Percentiles rank a stretch among this genome's conserved stretches.
These are phyloP conservation scores for Podospora tetraspora DNA, from an alignment of 495 filamentous ascomycete genomes.

Conservation along the genomic window DNA sequence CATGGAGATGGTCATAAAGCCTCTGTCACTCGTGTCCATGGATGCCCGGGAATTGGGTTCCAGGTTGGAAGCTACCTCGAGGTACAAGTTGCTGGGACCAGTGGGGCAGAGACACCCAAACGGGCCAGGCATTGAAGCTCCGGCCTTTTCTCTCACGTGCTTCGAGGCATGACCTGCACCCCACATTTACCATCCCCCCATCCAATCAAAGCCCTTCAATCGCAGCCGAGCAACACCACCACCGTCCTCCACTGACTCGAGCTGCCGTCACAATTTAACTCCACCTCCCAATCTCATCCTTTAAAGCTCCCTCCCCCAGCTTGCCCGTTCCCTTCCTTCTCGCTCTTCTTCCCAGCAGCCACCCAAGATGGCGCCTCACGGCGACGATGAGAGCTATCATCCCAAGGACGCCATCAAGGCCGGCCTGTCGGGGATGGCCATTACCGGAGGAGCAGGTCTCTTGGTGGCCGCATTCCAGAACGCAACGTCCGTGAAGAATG, in stretches of 20 bases:
- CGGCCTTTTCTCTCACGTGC: background rate
- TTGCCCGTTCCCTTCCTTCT: slow-evolving; percentile 17
- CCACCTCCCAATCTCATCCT: slow-evolving; percentile 9
- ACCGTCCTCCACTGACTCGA: slow-evolving; percentile 8
- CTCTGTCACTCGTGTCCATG: background rate
- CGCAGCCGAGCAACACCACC: slow-evolving; percentile 5
- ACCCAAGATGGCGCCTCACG: slow-evolving; percentile 39
- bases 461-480: slow-evolving; percentile 77
- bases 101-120: background rate
- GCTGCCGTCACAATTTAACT: background rate
- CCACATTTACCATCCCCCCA: background rate
- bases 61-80: background rate
- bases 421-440: slow-evolving; percentile 34
- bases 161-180: background rate
- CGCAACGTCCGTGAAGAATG: slow-evolving; percentile 70
- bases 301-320: slow-evolving; percentile 3
- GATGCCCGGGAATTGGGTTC: background rate
- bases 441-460: slow-evolving; percentile 63
- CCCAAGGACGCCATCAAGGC: slow-evolving; percentile 73
- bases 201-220: slow-evolving; percentile 14
- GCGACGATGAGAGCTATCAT: slow-evolving; percentile 52
- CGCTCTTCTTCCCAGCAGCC: slow-evolving; percentile 39
- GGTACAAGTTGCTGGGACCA: background rate
- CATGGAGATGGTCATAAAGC: background rate
- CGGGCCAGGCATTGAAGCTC: too few relatives aligned